Base-by-base conservation (phyloP, 768 basidiomycete genomes). In the Pleurotus tuoliensis region DNA sequence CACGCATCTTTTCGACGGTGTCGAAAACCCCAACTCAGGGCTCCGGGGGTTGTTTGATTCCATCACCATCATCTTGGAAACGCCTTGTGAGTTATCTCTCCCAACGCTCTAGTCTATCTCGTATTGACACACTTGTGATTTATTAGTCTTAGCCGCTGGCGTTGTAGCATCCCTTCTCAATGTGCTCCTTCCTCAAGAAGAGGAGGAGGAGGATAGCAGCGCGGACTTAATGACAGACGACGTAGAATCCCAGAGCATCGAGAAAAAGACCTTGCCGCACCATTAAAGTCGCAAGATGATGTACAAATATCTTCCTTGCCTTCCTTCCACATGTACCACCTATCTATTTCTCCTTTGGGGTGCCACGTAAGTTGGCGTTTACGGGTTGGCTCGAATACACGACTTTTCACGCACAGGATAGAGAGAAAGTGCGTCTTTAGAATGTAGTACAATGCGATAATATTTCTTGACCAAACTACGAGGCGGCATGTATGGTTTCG, bases 51-150 rank as follows among this genome's bases (percentile, higher is more conserved):
- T 93, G 47, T 82, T 94, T 59, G 76, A 84, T 64, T 87, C 88
- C 4, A 90, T 93, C 59, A 86, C 87, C 30, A 93, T 94, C 63
- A 72, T 93, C 38, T 69, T 93, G 56, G 86, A 82, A 58, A 92
- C 90, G 1, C 92, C 90, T 38, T 93, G 90, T 90, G 67, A 76
- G 87, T 67, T 46, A 20, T 9, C 9, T 41, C 18, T 47, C 20
- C 2, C 20, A 20, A 20, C 20, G 2, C 20, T 20, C 20, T 20
- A 20, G 20, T 20, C 20, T 20, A 20, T 20, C 20, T 20, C 20
- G 20, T 20, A 20, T 20, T 56, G 15, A 58, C 43, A 47, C n/a
- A 20, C 22, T 56, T 4, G 9, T 40, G 59, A 52, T 30, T 38
- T 5, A 8, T 9, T 59, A 86, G 84, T 84, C 67, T 69, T 88